These are phyloP conservation scores for Corynespora cassiicola DNA, from an alignment of 2,329 filamentous ascomycete species.

Conservation along the genomic window DNA sequence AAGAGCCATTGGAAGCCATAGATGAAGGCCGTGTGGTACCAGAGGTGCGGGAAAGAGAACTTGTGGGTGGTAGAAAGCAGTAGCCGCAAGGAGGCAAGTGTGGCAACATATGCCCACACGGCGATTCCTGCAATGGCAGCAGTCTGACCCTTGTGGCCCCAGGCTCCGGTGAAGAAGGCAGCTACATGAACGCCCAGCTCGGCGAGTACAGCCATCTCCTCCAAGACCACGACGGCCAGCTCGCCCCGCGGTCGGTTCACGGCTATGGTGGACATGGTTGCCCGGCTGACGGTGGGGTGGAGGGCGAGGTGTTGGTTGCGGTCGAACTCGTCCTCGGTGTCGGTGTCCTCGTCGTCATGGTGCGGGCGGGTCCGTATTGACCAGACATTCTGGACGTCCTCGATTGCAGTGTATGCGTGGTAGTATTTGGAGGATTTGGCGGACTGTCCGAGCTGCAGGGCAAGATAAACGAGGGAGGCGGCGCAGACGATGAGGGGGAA, in stretches of 20 bases:
- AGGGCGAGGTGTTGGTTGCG: constrained; percentile 64
- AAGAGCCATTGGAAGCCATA: constrained; percentile 86
- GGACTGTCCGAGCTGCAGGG: constrained; percentile 63
- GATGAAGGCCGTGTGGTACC: constrained; percentile 90
- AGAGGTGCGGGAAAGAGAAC: constrained; percentile 75
- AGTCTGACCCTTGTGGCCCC: constrained; percentile 63
- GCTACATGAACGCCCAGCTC: constrained; percentile 73
- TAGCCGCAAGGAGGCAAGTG: constrained; percentile 75
- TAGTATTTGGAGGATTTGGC: constrained; percentile 60
- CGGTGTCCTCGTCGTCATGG: constrained; percentile 46
- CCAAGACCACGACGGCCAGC: constrained; percentile 71
- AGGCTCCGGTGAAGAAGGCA: constrained; percentile 67
- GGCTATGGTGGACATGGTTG: constrained; percentile 64
- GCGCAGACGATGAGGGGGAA: constrained; percentile 76
- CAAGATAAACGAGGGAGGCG: constrained; percentile 73
- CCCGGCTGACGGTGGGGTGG: constrained; percentile 58
- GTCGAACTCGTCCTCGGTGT: constrained; percentile 65
- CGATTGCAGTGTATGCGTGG: constrained; percentile 64
- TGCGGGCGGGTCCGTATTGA: constrained; percentile 37
- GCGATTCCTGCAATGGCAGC: constrained; percentile 72
- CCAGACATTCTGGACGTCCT: constrained; percentile 51
- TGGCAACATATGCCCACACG: constrained; percentile 81
- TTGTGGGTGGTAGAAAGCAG: constrained; percentile 65
- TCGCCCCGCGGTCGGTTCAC: constrained; percentile 79
- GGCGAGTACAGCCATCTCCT: constrained; percentile 76